phyloP scores from a whole-genome alignment of 2,329 filamentous ascomycete species.

The Colletotrichum karsti region DNA sequence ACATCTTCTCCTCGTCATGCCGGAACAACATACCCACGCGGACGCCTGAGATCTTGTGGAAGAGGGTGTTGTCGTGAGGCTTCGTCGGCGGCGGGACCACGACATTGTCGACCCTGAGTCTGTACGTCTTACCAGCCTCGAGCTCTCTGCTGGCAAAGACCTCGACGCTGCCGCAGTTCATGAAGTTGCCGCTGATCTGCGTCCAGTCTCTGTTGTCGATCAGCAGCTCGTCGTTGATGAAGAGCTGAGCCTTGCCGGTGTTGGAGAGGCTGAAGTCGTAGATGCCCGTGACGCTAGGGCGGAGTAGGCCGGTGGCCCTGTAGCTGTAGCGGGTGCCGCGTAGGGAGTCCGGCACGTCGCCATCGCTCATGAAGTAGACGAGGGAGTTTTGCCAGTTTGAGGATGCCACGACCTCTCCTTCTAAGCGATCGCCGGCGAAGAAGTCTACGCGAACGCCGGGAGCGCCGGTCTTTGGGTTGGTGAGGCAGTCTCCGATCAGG shows the following conservation, averaged over 20 bases:
- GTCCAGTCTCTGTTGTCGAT: slow-evolving; percentile 56
- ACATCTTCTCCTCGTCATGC: slow-evolving; percentile 5
- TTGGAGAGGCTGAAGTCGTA: slow-evolving; percentile 37
- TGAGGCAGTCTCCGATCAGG: slow-evolving; percentile 14
- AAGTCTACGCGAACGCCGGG: slow-evolving; percentile 30
- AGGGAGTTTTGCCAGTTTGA: slow-evolving; percentile 29
- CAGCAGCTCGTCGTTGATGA: slow-evolving; percentile 48
- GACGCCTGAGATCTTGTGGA: slow-evolving; percentile 32
- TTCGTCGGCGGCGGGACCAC: slow-evolving; percentile 26
- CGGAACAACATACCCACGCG: slow-evolving; percentile 21
- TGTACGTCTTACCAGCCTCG: slow-evolving; percentile 18
- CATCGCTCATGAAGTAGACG: slow-evolving; percentile 33
- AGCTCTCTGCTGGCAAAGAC: slow-evolving; percentile 7
- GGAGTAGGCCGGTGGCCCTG: slow-evolving; percentile 36
- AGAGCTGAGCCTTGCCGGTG: slow-evolving; percentile 25
- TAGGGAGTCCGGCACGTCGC: slow-evolving; percentile 26
- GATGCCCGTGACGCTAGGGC: slow-evolving; percentile 35
- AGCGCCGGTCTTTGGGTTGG: background rate
- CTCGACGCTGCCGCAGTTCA: slow-evolving; percentile 32
- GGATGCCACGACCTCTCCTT: slow-evolving; percentile 21
- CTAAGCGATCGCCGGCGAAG: slow-evolving; percentile 24
- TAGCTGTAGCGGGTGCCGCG: slow-evolving; percentile 38
- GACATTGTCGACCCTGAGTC: slow-evolving; percentile 30
- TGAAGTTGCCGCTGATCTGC: slow-evolving; percentile 43
- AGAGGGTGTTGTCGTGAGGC: slow-evolving; percentile 34